Conservation (phyloP, 192 early-diverging fungal genomes). For the Phycomyces blakesleeanus region DNA sequence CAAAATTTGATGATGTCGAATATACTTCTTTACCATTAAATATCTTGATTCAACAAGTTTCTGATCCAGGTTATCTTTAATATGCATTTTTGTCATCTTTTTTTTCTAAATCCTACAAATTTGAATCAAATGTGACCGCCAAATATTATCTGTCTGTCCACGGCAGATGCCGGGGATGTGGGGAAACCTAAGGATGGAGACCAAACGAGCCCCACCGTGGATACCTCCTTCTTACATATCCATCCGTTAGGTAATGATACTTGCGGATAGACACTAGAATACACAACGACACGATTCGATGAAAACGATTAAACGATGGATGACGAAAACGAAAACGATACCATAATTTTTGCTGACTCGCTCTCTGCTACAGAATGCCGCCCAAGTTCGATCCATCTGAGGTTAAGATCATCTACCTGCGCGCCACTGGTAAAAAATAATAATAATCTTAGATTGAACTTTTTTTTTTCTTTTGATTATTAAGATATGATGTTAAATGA, state of each 20-base stretch:
- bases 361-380: slow-evolving; percentile 41
- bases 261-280: neutral
- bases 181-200: neutral
- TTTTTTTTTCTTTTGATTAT: neutral
- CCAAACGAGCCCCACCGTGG: neutral
- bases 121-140: neutral
- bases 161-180: neutral
- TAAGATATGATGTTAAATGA: neutral
- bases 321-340: neutral
- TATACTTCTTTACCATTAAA: too few species aligned
- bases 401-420: slow-evolving; percentile 85
- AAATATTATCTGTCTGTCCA: neutral
- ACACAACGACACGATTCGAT: neutral
- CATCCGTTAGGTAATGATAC: neutral
- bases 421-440: slow-evolving; percentile 72
- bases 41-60: too few species aligned
- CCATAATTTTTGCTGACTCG: neutral
- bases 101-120: neutral
- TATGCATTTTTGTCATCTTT: neutral
- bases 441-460: neutral
- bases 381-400: slow-evolving; percentile 86
- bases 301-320: neutral
- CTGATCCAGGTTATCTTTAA: too few species aligned
- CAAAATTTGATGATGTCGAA: too few species aligned
- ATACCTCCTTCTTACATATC: slow-evolving; percentile 1